Evolutionary conservation across 495 filamentous ascomycete genomes (phyloP).

Genomic region (Evernia prunastri): DNA sequence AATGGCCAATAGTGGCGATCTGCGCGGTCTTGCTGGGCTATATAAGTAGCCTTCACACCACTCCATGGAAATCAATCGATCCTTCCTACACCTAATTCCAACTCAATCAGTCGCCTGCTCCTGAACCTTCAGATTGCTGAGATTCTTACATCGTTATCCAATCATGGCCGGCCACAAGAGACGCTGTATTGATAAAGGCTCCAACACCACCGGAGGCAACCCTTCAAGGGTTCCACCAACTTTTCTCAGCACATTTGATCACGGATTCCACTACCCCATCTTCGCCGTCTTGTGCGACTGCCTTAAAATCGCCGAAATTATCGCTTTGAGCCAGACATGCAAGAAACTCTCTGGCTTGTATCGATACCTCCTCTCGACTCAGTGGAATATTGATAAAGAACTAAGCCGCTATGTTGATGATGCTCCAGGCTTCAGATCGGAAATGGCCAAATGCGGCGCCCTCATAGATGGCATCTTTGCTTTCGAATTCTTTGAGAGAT

Average conservation of each 20-base stretch:
- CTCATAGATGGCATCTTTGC: conserved; percentile 14
- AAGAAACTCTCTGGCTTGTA: conserved; percentile 15
- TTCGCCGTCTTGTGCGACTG: conserved; percentile 5
- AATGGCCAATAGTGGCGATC: too few species aligned
- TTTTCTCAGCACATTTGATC: conserved; percentile 5
- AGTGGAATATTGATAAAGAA: conserved; percentile 17
- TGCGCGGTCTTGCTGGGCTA: too few species aligned
- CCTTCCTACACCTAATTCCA: too few species aligned
- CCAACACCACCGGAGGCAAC: too few species aligned
- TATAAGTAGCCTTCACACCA: too few species aligned
- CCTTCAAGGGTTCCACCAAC: not conserved
- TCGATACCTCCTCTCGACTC: conserved; percentile 8
- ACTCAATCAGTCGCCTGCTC: too few species aligned
- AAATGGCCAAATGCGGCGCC: conserved; percentile 9
- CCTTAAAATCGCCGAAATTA: conserved; percentile 11
- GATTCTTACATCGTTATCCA: too few species aligned
- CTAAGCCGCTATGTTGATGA: conserved; percentile 11
- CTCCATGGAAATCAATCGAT: too few species aligned
- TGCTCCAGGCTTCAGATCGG: conserved; percentile 10
- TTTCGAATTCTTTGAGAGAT: conserved; percentile 16
- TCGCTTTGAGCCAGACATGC: conserved; percentile 15
- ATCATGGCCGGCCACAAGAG: not conserved
- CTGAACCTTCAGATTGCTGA: not conserved
- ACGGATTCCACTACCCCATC: conserved; percentile 2
- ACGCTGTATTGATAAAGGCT: not conserved